phyloP scores from a whole-genome alignment of 352 stramenopile genomes.

The Globisporangium recalcitrans region DNA sequence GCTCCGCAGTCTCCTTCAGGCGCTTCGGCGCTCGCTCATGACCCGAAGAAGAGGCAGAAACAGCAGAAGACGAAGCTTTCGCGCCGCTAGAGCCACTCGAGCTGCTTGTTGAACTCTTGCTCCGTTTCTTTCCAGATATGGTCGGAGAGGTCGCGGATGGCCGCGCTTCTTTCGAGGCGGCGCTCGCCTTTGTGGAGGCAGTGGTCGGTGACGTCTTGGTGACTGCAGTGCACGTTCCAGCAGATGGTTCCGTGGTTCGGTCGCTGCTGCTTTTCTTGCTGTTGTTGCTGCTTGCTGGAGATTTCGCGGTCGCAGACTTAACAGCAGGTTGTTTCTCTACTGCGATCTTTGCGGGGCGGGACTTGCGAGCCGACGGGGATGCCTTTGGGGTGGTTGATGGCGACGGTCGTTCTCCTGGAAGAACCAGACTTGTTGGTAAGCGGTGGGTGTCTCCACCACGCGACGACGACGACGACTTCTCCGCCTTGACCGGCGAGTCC shows the following conservation, averaged over 20 bases:
- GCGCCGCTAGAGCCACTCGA: not conserved
- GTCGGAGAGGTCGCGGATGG: not conserved
- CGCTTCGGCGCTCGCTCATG: conserved; percentile 4
- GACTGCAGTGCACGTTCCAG: not conserved
- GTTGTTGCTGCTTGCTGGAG: not conserved
- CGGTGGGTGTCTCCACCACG: not conserved
- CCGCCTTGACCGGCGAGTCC: not conserved
- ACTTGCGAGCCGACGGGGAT: not conserved
- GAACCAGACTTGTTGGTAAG: not conserved
- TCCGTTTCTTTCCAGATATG: conserved; percentile 14
- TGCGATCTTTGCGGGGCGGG: conserved; percentile 3
- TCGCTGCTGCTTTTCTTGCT: conserved; percentile 2
- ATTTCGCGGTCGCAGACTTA: conserved; percentile 1
- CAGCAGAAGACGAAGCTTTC: not conserved
- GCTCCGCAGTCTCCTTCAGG: conserved; percentile 10
- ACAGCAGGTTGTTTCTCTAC: not conserved
- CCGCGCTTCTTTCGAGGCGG: not conserved
- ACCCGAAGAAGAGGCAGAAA: not conserved
- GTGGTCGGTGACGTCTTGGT: not conserved
- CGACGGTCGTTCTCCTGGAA: not conserved
- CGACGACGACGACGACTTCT: not conserved
- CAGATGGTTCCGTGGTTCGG: not conserved
- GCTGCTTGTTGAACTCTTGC: conserved; percentile 8
- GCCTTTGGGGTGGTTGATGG: not conserved
- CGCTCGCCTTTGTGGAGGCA: not conserved